These are phyloP conservation scores for Diplodia corticola DNA, from an alignment of 2,329 filamentous ascomycete species.

Conservation along the genomic window DNA sequence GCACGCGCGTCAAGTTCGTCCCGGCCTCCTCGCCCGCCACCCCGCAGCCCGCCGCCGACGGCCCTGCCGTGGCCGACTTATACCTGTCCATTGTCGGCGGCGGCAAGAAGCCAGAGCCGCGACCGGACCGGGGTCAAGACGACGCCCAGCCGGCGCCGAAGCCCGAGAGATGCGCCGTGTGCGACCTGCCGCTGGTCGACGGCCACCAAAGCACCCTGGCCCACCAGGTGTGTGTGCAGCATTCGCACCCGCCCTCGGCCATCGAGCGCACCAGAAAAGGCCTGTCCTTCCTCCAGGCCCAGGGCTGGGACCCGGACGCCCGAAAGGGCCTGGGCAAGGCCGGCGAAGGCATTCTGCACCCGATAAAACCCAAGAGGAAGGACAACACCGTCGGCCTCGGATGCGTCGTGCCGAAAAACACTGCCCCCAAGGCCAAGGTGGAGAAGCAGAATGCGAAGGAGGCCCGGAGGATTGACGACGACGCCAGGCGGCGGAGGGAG, in stretches of 20 bases:
- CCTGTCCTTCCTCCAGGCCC: constrained; percentile 62
- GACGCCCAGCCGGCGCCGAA: constrained; percentile 25
- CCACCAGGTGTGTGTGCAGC: constrained; percentile 68
- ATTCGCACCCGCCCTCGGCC: constrained; percentile 71
- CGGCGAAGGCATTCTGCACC: constrained; percentile 70
- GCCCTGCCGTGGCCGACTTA: constrained; percentile 56
- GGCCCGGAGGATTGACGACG: constrained; percentile 60
- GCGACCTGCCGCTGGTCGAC: constrained; percentile 38
- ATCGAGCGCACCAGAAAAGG: constrained; percentile 71
- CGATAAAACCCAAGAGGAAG: constrained; percentile 72
- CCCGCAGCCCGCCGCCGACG: constrained; percentile 25
- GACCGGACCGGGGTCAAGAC: background rate
- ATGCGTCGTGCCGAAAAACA: constrained; percentile 41
- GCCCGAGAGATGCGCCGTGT: constrained; percentile 35
- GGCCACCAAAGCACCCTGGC: constrained; percentile 63
- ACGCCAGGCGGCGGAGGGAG: constrained; percentile 63
- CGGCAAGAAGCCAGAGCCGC: constrained; percentile 23
- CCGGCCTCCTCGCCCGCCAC: constrained; percentile 43
- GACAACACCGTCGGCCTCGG: constrained; percentile 75
- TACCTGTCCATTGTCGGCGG: constrained; percentile 45
- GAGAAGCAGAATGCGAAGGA: constrained; percentile 44
- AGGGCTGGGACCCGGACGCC: constrained; percentile 75
- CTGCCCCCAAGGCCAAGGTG: constrained; percentile 37
- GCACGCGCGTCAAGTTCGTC: constrained; percentile 62
- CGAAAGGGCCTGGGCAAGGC: constrained; percentile 69